phyloP scores from a whole-genome alignment of 2,329 filamentous ascomycete genomes.

The Venturia aucupariae region DNA sequence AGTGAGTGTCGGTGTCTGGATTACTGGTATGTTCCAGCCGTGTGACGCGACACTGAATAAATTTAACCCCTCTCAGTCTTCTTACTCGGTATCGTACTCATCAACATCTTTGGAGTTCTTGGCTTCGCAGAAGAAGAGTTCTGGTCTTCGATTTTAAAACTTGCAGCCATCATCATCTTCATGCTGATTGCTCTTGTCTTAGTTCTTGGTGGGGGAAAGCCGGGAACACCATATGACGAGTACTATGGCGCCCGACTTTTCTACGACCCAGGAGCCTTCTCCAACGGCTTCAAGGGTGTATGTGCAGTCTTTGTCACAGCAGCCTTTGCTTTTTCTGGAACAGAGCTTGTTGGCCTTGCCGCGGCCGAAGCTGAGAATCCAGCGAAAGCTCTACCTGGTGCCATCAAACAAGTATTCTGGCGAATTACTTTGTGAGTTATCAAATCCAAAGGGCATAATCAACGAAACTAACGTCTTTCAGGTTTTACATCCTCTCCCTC shows the following conservation, averaged over 20 bases:
- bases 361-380: conserved; percentile 51
- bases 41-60: background rate
- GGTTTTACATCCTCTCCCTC: conserved; percentile 15
- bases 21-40: conserved; percentile 27
- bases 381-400: conserved; percentile 20
- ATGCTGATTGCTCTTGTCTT: conserved; percentile 23
- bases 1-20: conserved; percentile 47
- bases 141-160: conserved; percentile 29
- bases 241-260: conserved; percentile 21
- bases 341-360: conserved; percentile 55
- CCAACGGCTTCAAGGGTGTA: conserved; percentile 76
- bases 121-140: conserved; percentile 45
- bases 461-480: background rate
- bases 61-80: conserved; percentile 34
- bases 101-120: conserved; percentile 49
- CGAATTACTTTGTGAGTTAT: conserved; percentile 15
- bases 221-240: conserved; percentile 16
- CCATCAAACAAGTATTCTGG: conserved; percentile 17
- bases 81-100: conserved; percentile 40
- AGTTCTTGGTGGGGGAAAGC: conserved; percentile 15
- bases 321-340: conserved; percentile 60
- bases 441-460: background rate
- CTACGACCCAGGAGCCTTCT: conserved; percentile 48
- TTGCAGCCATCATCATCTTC: conserved; percentile 29
- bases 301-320: conserved; percentile 70